Evolutionary conservation across 805 yeast genomes (phyloP).

Genomic region (Myxozyma sirexii): DNA sequence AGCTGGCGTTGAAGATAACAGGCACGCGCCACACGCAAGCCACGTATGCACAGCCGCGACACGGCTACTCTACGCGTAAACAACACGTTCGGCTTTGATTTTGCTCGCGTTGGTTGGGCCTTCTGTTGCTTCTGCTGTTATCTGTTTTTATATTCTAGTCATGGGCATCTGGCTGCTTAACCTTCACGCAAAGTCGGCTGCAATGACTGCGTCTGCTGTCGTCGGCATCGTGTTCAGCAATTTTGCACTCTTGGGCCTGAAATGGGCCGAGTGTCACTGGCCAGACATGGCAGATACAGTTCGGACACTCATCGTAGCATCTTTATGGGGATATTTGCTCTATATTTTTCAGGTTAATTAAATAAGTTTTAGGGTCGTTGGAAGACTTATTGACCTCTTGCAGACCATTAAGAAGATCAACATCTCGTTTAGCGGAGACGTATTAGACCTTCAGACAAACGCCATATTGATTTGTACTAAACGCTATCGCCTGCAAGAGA

Average conservation of each 20-base stretch:
- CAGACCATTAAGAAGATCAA: constrained; percentile 20
- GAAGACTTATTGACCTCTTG: not conserved
- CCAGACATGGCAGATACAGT: not conserved
- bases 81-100: not conserved
- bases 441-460: constrained; percentile 9
- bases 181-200: not conserved
- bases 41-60: not conserved
- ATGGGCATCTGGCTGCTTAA: not conserved
- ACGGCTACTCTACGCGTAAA: not conserved
- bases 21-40: not conserved
- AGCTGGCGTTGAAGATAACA: not conserved
- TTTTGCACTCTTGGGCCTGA: not conserved
- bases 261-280: not conserved
- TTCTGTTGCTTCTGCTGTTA: not conserved
- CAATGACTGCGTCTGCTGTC: not conserved
- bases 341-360: constrained; percentile 18
- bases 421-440: constrained; percentile 34
- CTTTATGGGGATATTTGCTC: constrained; percentile 28
- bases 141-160: not conserved
- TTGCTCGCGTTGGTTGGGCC: not conserved
- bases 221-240: constrained; percentile 8
- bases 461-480: constrained; percentile 25
- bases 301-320: constrained; percentile 17
- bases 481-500: not conserved
- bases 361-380: no score